These are phyloP conservation scores for Krasilnikovozyma curviuscula DNA, from an alignment of 768 basidiomycete species.

Conservation along the genomic window DNA sequence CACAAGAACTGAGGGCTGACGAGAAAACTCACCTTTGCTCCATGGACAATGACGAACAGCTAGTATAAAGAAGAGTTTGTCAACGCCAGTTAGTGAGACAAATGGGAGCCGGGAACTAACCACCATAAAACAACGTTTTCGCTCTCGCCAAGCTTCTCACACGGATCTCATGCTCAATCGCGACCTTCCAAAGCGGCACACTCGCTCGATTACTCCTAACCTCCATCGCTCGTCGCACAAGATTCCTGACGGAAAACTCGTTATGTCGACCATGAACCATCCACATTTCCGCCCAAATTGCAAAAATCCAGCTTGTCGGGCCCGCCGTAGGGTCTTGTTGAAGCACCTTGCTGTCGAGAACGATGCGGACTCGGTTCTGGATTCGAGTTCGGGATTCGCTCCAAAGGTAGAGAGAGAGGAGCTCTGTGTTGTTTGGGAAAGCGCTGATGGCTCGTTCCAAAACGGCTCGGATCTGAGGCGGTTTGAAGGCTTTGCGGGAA, in stretches of 20 bases:
- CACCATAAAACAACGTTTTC: constrained; percentile 26
- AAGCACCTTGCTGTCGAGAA: constrained; percentile 19
- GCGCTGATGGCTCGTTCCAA: constrained; percentile 23
- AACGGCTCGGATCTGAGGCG: constrained; percentile 18
- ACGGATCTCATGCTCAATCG: constrained; percentile 28
- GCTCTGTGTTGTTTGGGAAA: constrained; percentile 28
- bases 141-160: constrained; percentile 19
- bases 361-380: constrained; percentile 24
- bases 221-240: constrained; percentile 25
- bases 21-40: constrained; percentile 20
- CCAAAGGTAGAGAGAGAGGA: constrained; percentile 24
- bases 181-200: constrained; percentile 25
- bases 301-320: constrained; percentile 19
- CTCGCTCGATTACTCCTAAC: constrained; percentile 15
- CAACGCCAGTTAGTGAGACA: not conserved
- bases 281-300: constrained; percentile 19
- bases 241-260: constrained; percentile 24
- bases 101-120: not conserved
- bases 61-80: not conserved
- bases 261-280: constrained; percentile 15
- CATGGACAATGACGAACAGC: not conserved
- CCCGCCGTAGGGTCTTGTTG: constrained; percentile 11
- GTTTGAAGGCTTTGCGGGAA: constrained; percentile 16
- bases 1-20: not conserved
- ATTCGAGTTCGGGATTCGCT: constrained; percentile 25